Percentiles rank a stretch among this genome's conserved stretches.
Evolutionary conservation across 164 flowering plant genomes (phyloP).

Genomic region (Piper longum): DNA sequence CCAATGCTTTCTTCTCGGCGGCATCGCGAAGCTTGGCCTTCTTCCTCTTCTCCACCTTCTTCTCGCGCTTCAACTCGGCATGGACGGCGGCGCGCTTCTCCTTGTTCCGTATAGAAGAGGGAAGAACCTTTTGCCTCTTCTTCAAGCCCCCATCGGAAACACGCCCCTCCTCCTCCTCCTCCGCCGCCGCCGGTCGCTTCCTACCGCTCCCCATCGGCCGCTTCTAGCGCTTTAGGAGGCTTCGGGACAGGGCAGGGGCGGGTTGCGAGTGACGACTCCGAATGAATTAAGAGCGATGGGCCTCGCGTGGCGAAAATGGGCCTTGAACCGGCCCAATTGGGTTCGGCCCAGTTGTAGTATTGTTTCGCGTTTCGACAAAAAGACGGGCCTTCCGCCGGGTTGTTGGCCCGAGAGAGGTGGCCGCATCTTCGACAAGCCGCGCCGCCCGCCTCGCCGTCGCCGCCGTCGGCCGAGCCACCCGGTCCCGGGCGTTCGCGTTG

Average conservation of each 20-base stretch:
- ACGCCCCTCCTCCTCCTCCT: conserved; percentile 9
- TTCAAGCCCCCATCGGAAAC: conserved; percentile 8
- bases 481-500: conserved; percentile 25
- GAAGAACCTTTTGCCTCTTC: conserved; percentile 29
- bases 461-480: conserved; percentile 4
- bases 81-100: conserved; percentile 60
- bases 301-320: not conserved
- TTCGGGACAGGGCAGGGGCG: too few relatives aligned
- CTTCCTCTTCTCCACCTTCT: conserved; percentile 73
- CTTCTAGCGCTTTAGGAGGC: not conserved
- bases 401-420: conserved; percentile 1
- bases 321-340: too few relatives aligned
- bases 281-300: not conserved
- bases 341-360: not conserved
- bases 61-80: conserved; percentile 65
- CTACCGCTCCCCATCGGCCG: not conserved
- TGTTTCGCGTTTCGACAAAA: not conserved
- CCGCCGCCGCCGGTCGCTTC: conserved; percentile 12
- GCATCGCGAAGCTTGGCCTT: conserved; percentile 60
- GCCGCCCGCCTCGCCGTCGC: conserved; percentile 6
- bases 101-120: conserved; percentile 77
- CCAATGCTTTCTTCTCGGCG: conserved; percentile 66
- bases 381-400: not conserved
- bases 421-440: conserved; percentile 7
- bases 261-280: too few relatives aligned